Conservation (phyloP, 306 rosid species). For the Senna tora region DNA sequence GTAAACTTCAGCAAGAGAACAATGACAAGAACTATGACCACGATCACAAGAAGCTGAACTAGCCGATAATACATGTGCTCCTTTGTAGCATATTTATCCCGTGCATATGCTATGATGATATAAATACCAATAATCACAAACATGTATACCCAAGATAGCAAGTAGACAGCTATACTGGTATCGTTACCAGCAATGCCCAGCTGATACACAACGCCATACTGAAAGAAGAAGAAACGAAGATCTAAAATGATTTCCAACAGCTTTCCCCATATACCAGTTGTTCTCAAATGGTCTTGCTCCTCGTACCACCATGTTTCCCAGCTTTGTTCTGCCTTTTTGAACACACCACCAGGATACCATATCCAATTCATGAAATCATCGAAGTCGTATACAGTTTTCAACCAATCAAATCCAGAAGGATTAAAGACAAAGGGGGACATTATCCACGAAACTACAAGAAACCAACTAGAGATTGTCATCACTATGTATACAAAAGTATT, state of each 20-base stretch:
- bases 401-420: conserved; percentile 98
- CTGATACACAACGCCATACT: conserved; percentile 87
- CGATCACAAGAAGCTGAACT: conserved; percentile 76
- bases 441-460: conserved; percentile 91
- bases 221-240: conserved; percentile 98
- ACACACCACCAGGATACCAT: conserved; percentile 77
- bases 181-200: conserved; percentile 46
- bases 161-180: conserved; percentile 75
- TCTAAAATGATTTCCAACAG: conserved; percentile 88
- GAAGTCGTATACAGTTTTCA: conserved; percentile 93
- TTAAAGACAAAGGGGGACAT: conserved; percentile 91
- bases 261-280: conserved; percentile 97
- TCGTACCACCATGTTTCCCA: conserved; percentile 98
- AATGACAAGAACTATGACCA: conserved; percentile 58
- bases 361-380: conserved; percentile 82
- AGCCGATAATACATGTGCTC: conserved; percentile 79
- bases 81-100: conserved; percentile 74
- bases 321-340: conserved; percentile 72
- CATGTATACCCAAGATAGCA: conserved; percentile 84
- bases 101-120: conserved; percentile 65
- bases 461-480: conserved; percentile 82
- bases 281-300: conserved; percentile 88
- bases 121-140: conserved; percentile 72
- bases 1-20: conserved; percentile 67
- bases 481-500: conserved; percentile 71